Base-by-base conservation (phyloP, 2,329 filamentous ascomycete species). In the Penicillium sp. region DNA sequence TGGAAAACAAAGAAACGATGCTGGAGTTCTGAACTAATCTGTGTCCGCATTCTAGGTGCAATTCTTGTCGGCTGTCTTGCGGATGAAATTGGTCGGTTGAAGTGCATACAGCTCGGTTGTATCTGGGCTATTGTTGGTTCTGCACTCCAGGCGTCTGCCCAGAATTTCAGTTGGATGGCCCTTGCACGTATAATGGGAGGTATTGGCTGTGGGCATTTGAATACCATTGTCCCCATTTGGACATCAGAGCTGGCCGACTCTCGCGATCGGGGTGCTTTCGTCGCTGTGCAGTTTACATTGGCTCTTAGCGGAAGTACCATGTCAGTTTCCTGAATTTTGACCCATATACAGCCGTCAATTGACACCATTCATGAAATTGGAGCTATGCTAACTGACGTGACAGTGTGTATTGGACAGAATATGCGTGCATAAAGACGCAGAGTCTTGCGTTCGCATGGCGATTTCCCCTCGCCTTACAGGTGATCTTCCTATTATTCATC, bases 401-500 rank as follows among this genome's bases (percentile, higher is more conserved):
- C 6, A 47, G 45, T 6, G 45, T 48, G 7, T 49, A 49, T 27
- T 49, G 46, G 46, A 49, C 33, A 15, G 46, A 49, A 26, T 49
- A 40, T 20, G 46, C 31, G 2, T 49, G 46, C n/a, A 15, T 27
- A 9, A 49, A 49, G 22, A 49, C 46, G 9, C 46, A 49, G 22
- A 27, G 31, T 8, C 33, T 49, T 27, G 31, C 18, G 4, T 49
- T 49, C 22, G 20, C 46, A 2, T 49, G 46, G 46, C 27, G 46
- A 12, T 49, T 49, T 7, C 46, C 46, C 18, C 33, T 49, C 1
- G 46, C 22, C 1, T 20, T 40, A 2, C 46, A 49, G 8, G 5
- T 49, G 1, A 49, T 49, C 7, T 49, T 49, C 23, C 31, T 49
- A 1, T 14, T 49, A 2, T 49, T 49, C 14, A 49, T 49, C 4